Evolutionary conservation across 208 protist genomes (phyloP), one percentile per base, ranked within the genome.

Genomic region (Strigomonas oncopelti): DNA sequence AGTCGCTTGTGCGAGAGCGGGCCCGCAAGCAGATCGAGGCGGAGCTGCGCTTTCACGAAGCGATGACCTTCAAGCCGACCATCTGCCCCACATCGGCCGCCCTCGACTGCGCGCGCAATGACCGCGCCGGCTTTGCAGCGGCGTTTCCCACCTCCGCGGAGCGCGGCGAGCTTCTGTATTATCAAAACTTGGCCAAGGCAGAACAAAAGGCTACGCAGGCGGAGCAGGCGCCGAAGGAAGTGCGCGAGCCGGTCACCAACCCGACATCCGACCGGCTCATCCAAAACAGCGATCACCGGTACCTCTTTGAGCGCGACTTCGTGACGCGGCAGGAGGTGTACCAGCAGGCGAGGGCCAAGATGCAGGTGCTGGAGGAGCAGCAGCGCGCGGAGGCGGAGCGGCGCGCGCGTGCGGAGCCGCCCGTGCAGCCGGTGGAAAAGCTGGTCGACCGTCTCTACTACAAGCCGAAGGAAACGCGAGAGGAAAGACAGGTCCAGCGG

Each of bases 261-360:
- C 84, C 86, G 0, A 62, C 78, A 0, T 90, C 80, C 0, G 71
- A 85, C 22, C 63, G 72, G 46, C 92, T 84, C 84, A 94, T 94
- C 57, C 72, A 78, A 11, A 78, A 78, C n/a, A 75, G 85, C 13
- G 71, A 78, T n/a, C 89, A 92, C 72, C 67, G 74, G n/a, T 54
- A 59, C n/a, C 78, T 95, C 34, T 92, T 92, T 59, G 27, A 84
- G 32, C 46, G 78, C 22, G 69, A 81, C 73, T 95, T 95, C 73
- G 75, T 95, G 7, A 65, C 38, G 5, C 80, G 89, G 1, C 89
- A 95, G 67, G 72, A 78, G 36, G 42, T 91, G 0, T 92, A 95
- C 72, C 69, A 84, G 34, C 63, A 76, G 24, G 83, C 88, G 14
- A 76, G 75, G 45, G 71, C 88, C 22, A 72, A 90, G 56, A 74